phyloP scores from a whole-genome alignment of 495 filamentous ascomycete genomes.

The Podospora sp. region DNA sequence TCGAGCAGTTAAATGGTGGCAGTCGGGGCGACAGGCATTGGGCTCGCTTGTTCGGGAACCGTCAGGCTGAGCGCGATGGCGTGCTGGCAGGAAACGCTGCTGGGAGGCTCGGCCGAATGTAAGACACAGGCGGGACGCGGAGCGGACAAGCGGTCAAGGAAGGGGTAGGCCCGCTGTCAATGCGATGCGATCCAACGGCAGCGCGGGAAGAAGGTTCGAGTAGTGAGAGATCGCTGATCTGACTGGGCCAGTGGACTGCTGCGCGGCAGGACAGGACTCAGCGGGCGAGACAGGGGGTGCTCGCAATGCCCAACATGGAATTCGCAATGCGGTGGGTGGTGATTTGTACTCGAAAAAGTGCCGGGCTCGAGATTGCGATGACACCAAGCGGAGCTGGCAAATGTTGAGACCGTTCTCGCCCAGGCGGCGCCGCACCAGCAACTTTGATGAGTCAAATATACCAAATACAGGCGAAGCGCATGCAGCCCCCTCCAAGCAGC shows the following conservation, averaged over 20 bases:
- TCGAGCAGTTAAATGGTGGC: conserved; percentile 29
- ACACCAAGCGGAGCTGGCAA: not conserved
- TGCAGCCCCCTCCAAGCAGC: not conserved
- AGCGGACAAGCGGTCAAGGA: conserved; percentile 24
- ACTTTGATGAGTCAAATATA: conserved; percentile 17
- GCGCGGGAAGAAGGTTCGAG: not conserved
- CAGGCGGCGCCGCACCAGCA: conserved; percentile 2
- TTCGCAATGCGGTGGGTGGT: conserved; percentile 30
- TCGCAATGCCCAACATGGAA: conserved; percentile 33
- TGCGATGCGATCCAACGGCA: conserved; percentile 7
- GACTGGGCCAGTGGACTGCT: not conserved
- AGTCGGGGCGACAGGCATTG: conserved; percentile 36
- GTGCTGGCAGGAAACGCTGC: conserved; percentile 33
- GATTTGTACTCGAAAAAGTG: conserved; percentile 13
- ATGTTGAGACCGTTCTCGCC: not conserved
- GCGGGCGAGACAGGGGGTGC: conserved; percentile 24
- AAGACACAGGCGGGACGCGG: conserved; percentile 23
- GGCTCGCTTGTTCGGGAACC: conserved; percentile 30
- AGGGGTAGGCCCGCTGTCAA: not conserved
- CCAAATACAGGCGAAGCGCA: not conserved
- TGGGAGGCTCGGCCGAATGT: conserved; percentile 18
- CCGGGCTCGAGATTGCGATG: conserved; percentile 15
- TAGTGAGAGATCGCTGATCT: not conserved
- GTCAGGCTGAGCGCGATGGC: conserved; percentile 37
- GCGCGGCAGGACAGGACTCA: not conserved